A percentile compares a stretch with the other conserved stretches of the same genome.
phyloP scores from a whole-genome alignment of 208 protist genomes.

The Trypanosoma avium region DNA sequence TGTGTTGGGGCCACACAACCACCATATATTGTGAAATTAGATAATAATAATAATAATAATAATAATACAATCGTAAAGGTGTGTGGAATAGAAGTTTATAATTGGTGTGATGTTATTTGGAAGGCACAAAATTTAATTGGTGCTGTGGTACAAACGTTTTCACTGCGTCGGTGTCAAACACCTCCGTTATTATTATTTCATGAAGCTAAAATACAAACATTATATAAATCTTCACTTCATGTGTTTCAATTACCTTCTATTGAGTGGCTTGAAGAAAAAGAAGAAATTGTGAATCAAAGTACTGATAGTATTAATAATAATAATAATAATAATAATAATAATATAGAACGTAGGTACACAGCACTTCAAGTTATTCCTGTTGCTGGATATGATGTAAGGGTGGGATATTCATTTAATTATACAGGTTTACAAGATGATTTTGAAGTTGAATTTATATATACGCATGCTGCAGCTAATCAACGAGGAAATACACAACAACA shows the following conservation, averaged over 20 bases:
- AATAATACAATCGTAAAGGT: slow-evolving; percentile 28
- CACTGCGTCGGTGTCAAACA: slow-evolving; percentile 73
- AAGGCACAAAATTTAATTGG: slow-evolving; percentile 61
- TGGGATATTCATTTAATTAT: slow-evolving; percentile 76
- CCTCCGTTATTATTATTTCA: slow-evolving; percentile 73
- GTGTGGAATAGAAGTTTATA: slow-evolving; percentile 66
- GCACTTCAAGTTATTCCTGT: slow-evolving; percentile 52
- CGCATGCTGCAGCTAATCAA: slow-evolving; percentile 39
- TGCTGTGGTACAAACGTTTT: slow-evolving; percentile 63
- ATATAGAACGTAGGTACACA: background rate
- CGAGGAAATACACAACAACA: slow-evolving; percentile 38
- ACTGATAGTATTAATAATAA: background rate
- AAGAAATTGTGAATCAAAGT: background rate
- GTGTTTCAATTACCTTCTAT: slow-evolving; percentile 41
- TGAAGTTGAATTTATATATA: slow-evolving; percentile 39
- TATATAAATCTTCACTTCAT: slow-evolving; percentile 5
- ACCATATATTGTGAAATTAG: slow-evolving; percentile 40
- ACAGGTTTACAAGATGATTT: slow-evolving; percentile 54
- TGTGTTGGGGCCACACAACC: slow-evolving; percentile 36
- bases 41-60: background rate
- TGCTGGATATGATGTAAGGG: slow-evolving; percentile 42
- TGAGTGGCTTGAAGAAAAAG: slow-evolving; percentile 28
- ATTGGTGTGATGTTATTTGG: slow-evolving; percentile 75
- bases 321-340: background rate
- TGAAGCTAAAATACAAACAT: slow-evolving; percentile 30